Conservation (phyloP, 768 basidiomycete species). For the Panaeolus cyanescens region DNA sequence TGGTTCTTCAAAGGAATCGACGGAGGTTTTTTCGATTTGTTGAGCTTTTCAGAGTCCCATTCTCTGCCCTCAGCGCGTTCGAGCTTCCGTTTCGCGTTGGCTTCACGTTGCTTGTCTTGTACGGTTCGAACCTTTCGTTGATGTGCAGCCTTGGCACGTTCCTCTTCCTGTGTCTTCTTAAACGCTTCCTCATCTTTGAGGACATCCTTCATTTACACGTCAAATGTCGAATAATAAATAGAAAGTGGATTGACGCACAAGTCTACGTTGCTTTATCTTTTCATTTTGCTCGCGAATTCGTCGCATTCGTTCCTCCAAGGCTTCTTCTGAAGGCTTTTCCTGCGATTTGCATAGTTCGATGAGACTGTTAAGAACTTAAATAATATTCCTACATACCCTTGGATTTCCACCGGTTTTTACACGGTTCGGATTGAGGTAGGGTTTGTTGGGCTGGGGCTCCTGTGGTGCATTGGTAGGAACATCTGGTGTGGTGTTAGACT, state of each 20-base stretch:
- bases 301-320: slow-evolving; percentile 67
- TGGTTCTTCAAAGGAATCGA: not conserved
- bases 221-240: not conserved
- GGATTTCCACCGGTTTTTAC: slow-evolving; percentile 81
- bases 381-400: slow-evolving; percentile 48
- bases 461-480: slow-evolving; percentile 19
- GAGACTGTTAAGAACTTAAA: not conserved
- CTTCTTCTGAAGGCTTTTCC: slow-evolving; percentile 73
- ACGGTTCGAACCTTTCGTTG: slow-evolving; percentile 68
- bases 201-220: slow-evolving; percentile 56
- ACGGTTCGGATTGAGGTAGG: slow-evolving; percentile 82
- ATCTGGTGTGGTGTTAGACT: too few species aligned
- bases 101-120: slow-evolving; percentile 70
- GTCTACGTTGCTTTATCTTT: slow-evolving; percentile 70
- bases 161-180: slow-evolving; percentile 65
- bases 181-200: slow-evolving; percentile 83
- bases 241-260: slow-evolving; percentile 39
- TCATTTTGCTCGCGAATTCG: slow-evolving; percentile 74
- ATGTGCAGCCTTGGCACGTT: slow-evolving; percentile 57
- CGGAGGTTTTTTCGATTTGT: not conserved
- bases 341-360: slow-evolving; percentile 22
- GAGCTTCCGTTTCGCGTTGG: slow-evolving; percentile 80
- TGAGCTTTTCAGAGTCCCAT: slow-evolving; percentile 80
- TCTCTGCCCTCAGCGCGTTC: slow-evolving; percentile 78
- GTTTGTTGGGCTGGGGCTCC: slow-evolving; percentile 59